Evolutionary conservation across 2,329 filamentous ascomycete species (phyloP).

Genomic region (Zopfia rhizophila): DNA sequence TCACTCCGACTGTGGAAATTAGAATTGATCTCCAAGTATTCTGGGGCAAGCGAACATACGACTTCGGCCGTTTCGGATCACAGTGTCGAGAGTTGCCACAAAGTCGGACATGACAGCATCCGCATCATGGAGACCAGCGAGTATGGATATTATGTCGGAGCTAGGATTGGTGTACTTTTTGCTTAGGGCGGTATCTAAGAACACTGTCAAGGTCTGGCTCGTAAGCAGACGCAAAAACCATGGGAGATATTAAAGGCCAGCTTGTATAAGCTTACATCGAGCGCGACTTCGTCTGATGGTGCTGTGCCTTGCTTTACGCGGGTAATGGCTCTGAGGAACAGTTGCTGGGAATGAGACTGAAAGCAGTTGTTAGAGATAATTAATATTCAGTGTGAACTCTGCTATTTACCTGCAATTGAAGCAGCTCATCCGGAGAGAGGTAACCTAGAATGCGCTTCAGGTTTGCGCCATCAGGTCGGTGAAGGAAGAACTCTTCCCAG

Average conservation of each 20-base stretch:
- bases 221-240: slow-evolving; percentile 55
- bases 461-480: slow-evolving; percentile 78
- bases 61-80: slow-evolving; percentile 79
- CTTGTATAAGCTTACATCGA: slow-evolving; percentile 73
- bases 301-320: slow-evolving; percentile 71
- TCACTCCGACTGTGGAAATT: slow-evolving; percentile 70
- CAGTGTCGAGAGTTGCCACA: slow-evolving; percentile 81
- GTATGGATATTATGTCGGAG: slow-evolving; percentile 89
- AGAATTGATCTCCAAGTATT: slow-evolving; percentile 18
- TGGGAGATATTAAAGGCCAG: no score
- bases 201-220: slow-evolving; percentile 84
- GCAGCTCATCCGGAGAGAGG: slow-evolving; percentile 77
- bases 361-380: no score
- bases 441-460: slow-evolving; percentile 75
- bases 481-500: slow-evolving; percentile 94
- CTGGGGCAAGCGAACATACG: slow-evolving; percentile 61
- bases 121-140: slow-evolving; percentile 89
- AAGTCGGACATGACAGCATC: slow-evolving; percentile 90
- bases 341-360: slow-evolving; percentile 75
- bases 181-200: slow-evolving; percentile 81
- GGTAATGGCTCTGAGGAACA: slow-evolving; percentile 78
- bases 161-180: slow-evolving; percentile 97
- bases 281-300: slow-evolving; percentile 77
- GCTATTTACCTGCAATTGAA: slow-evolving; percentile 73
- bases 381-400: slow-evolving; percentile 3